Evolutionary conservation across 345 rosid species (phyloP).

Genomic region (Lumnitzera racemosa): DNA sequence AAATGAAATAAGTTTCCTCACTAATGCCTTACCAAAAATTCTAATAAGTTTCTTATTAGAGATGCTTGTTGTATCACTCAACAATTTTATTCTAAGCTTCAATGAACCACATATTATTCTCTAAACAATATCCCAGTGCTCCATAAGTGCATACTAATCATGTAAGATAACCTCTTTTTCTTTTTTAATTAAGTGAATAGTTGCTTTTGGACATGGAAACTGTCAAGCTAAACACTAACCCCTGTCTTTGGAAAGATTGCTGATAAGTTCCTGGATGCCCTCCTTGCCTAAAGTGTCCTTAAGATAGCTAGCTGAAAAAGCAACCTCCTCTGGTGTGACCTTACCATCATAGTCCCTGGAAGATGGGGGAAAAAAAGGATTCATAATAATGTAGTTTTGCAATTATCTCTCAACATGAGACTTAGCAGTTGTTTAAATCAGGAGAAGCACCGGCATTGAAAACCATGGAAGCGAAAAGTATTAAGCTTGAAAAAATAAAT

Average conservation of each 20-base stretch:
- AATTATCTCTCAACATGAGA: not conserved
- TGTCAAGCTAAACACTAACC: constrained; percentile 29
- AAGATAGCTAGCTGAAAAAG: constrained; percentile 74
- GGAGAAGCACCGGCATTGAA: too few relatives aligned
- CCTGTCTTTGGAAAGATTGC: constrained; percentile 80
- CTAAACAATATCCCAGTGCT: not conserved
- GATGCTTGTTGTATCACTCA: not conserved
- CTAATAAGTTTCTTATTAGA: not conserved
- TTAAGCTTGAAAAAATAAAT: not conserved
- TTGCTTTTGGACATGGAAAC: too few relatives aligned
- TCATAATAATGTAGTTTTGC: not conserved
- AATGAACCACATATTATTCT: not conserved
- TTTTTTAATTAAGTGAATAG: not conserved
- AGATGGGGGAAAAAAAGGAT: constrained; percentile 11
- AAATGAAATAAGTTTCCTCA: not conserved
- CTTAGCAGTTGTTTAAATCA: too few relatives aligned
- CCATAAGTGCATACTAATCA: not conserved
- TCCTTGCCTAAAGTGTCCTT: constrained; percentile 83
- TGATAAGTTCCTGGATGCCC: constrained; percentile 82
- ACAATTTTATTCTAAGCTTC: not conserved
- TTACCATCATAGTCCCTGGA: constrained; percentile 91
- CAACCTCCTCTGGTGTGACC: constrained; percentile 92
- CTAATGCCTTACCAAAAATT: not conserved
- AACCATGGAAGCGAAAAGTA: too few relatives aligned
- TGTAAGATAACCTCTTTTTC: not conserved